These are phyloP conservation scores for Corymbia citriodora DNA, from an alignment of 441 rosid genomes.

Conservation along the genomic window DNA sequence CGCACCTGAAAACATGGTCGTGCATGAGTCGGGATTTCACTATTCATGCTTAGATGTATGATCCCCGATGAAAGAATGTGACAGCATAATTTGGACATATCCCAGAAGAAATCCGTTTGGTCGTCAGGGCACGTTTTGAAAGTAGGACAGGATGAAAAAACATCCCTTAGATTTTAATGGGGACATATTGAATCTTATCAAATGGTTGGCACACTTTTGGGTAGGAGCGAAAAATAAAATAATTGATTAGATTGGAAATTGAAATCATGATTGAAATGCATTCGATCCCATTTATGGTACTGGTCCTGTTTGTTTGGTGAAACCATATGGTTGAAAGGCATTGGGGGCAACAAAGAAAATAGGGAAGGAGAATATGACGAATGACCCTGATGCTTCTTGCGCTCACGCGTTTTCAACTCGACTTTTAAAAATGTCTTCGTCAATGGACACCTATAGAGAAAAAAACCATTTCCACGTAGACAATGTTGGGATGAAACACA, in stretches of 20 bases:
- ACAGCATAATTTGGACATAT: no score
- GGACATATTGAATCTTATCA: neutral
- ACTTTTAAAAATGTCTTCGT: neutral
- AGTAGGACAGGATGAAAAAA: neutral
- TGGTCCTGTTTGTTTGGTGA: neutral
- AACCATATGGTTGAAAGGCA: neutral
- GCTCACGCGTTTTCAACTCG: neutral
- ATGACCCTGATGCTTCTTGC: neutral
- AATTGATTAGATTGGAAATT: neutral
- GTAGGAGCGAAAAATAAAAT: neutral
- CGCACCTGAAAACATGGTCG: neutral
- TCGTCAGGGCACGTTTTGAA: neutral
- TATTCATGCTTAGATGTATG: neutral
- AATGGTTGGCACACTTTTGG: neutral
- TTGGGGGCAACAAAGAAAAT: neutral
- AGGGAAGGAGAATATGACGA: neutral
- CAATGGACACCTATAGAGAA: neutral
- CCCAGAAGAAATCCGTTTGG: neutral
- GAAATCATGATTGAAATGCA: neutral
- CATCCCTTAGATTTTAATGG: neutral
- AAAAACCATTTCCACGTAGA: neutral
- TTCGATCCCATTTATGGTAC: neutral
- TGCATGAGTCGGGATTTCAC: neutral
- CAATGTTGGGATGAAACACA: neutral
- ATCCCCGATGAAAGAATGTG: neutral